phyloP scores from a whole-genome alignment of 2,329 filamentous ascomycete species.

The Cercospora citrullina region DNA sequence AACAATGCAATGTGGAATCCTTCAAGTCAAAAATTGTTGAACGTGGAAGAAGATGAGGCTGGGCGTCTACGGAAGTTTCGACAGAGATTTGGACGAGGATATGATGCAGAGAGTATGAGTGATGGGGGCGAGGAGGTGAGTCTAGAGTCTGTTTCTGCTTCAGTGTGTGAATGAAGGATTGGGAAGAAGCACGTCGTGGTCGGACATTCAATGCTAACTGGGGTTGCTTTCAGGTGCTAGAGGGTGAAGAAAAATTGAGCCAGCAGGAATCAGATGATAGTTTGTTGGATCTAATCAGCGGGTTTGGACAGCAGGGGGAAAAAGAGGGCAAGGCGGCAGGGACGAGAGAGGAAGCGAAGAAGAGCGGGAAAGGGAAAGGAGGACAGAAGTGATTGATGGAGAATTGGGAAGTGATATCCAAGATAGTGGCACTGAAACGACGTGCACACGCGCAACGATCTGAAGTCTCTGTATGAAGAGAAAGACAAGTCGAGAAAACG shows the following conservation, averaged over 20 bases:
- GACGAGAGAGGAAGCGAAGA: constrained; percentile 39
- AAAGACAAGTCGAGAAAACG: background rate
- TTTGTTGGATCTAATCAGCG: constrained; percentile 59
- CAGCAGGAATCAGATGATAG: constrained; percentile 52
- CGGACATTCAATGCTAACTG: constrained; percentile 22
- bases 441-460: background rate
- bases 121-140: constrained; percentile 32
- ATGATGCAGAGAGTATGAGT: constrained; percentile 60
- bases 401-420: background rate
- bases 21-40: constrained; percentile 72
- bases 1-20: constrained; percentile 94
- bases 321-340: constrained; percentile 48
- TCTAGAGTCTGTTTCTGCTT: background rate
- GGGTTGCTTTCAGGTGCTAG: constrained; percentile 39
- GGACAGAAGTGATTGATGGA: constrained; percentile 36
- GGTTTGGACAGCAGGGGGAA: constrained; percentile 43
- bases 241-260: constrained; percentile 51
- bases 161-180: background rate
- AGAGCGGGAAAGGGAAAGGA: constrained; percentile 40
- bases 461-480: background rate
- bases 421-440: background rate
- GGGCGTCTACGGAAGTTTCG: constrained; percentile 85
- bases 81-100: constrained; percentile 77
- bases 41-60: constrained; percentile 93
- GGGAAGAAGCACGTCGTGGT: background rate